Evolutionary conservation across 306 rosid genomes (phyloP).

Genomic region (Malus orientalis): DNA sequence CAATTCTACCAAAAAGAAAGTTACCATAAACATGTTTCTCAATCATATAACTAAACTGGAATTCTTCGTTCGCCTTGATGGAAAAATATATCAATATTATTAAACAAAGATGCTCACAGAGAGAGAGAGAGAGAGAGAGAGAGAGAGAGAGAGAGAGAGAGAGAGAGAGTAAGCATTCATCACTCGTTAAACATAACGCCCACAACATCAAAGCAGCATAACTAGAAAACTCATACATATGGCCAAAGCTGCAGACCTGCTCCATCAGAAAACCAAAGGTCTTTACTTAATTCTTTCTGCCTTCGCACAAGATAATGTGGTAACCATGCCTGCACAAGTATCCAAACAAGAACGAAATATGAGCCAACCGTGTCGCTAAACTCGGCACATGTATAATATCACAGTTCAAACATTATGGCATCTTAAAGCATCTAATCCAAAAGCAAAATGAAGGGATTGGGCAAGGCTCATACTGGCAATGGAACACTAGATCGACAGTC

Average conservation of each 20-base stretch:
- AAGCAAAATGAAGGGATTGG: background rate
- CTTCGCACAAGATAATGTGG: constrained; percentile 82
- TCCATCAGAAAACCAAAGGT: background rate
- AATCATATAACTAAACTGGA: background rate
- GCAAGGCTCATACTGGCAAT: no score
- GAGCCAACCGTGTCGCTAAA: background rate
- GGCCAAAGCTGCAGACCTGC: constrained; percentile 6
- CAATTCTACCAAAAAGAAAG: background rate
- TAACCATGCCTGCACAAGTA: constrained; percentile 81
- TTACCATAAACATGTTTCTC: background rate
- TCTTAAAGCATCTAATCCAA: background rate
- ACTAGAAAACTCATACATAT: background rate
- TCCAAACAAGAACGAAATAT: background rate
- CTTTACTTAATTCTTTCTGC: constrained; percentile 55
- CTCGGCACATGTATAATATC: background rate
- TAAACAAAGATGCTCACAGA: background rate
- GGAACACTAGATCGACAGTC: background rate
- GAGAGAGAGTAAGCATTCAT: background rate
- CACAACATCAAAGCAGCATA: background rate
- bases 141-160: background rate
- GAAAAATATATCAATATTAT: background rate
- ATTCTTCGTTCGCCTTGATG: background rate
- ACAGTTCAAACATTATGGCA: background rate
- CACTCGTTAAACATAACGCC: background rate
- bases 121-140: background rate